These are phyloP conservation scores for Fusarium goolgardi DNA, from an alignment of 2,329 filamentous ascomycete genomes.

Conservation along the genomic window DNA sequence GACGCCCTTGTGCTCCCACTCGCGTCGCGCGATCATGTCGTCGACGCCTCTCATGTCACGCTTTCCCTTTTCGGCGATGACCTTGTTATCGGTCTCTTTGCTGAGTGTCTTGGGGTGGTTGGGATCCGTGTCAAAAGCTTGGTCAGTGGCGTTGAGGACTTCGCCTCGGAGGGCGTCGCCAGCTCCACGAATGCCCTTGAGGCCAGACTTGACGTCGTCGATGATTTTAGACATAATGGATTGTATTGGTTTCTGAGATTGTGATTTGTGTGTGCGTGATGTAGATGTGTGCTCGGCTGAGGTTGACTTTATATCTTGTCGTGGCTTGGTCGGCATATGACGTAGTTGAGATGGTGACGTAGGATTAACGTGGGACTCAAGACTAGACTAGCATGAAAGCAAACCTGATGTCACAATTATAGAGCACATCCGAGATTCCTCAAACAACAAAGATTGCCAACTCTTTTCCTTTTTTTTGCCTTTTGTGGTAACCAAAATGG, in stretches of 20 bases:
- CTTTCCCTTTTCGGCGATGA: slow-evolving; percentile 37
- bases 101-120: slow-evolving; percentile 21
- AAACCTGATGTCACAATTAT: not conserved
- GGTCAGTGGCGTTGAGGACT: slow-evolving; percentile 37
- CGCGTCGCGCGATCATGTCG: slow-evolving; percentile 36
- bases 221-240: slow-evolving; percentile 38
- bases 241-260: not conserved
- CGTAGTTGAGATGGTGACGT: slow-evolving; percentile 4
- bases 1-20: slow-evolving; percentile 33
- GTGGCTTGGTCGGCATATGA: not conserved
- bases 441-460: too few species aligned
- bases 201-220: slow-evolving; percentile 41
- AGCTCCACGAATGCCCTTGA: slow-evolving; percentile 42
- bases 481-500: not conserved
- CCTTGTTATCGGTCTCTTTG: slow-evolving; percentile 14
- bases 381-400: not conserved
- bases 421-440: too few species aligned
- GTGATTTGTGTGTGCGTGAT: not conserved
- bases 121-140: slow-evolving; percentile 36
- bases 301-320: slow-evolving; percentile 2
- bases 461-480: not conserved
- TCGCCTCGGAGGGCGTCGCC: slow-evolving; percentile 41
- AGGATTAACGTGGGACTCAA: not conserved
- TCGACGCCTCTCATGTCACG: slow-evolving; percentile 31
- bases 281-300: not conserved